Evolutionary conservation across 2,329 filamentous ascomycete species (phyloP).

Genomic region (Arthroderma sp.): DNA sequence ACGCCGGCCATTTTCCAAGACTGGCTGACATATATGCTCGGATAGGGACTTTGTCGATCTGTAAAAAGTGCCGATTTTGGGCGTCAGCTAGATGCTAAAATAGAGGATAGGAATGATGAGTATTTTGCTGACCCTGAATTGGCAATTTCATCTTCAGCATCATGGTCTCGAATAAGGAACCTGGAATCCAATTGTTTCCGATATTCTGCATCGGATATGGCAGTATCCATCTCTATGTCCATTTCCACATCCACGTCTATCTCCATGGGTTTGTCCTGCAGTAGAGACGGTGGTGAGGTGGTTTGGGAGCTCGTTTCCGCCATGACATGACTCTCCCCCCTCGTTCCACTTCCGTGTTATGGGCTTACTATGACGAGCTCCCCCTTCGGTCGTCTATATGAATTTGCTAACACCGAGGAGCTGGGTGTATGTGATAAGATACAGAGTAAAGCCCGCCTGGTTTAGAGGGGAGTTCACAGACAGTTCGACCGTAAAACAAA

Average conservation of each 20-base stretch:
- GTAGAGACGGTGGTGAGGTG: background rate
- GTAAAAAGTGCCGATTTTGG: slow-evolving; percentile 9
- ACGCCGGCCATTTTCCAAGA: slow-evolving; percentile 46
- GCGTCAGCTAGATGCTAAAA: background rate
- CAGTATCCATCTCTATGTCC: background rate
- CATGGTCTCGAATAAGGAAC: background rate
- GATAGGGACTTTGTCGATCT: slow-evolving; percentile 25
- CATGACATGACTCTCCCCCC: slow-evolving; percentile 7
- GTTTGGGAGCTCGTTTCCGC: slow-evolving; percentile 5
- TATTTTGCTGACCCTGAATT: background rate
- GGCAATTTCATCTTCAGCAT: background rate
- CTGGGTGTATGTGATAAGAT: too few species aligned
- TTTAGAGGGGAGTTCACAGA: too few species aligned
- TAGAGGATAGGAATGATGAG: background rate
- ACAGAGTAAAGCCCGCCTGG: too few species aligned
- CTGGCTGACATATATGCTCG: slow-evolving; percentile 36
- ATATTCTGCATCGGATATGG: background rate
- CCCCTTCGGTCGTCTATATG: too few species aligned
- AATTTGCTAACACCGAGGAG: too few species aligned
- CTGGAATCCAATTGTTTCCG: background rate
- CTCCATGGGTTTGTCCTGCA: background rate
- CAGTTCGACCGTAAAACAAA: too few species aligned
- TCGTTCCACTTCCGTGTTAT: too few species aligned
- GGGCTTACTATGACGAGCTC: too few species aligned
- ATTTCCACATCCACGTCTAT: background rate